Evolutionary conservation across 371 early-diverging fungal genomes (phyloP), one percentile per base, ranked within the genome.

Genomic region (Chytridium lagenaria): DNA sequence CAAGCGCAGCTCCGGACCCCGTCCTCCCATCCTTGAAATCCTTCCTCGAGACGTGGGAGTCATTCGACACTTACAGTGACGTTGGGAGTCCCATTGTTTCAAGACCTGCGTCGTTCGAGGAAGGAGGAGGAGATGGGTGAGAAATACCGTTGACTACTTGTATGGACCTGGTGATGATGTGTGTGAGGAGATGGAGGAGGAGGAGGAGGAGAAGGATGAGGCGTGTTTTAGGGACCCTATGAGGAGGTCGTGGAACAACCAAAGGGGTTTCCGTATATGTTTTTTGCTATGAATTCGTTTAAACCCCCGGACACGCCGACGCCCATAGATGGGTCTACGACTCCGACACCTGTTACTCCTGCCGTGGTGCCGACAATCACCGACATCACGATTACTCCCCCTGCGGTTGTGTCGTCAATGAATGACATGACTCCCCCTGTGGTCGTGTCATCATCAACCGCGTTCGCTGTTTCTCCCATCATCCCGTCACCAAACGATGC

Each of bases 81-180:
- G 50, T 50, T 40, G 50, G 67, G 67, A 50, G 1, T 28, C 50
- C 55, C 3, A 19, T 5, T 40, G 7, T 22, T 22, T 34, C 52
- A 22, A 50, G 51, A 33, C 15, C 3, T 10, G 33, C 36, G 31
- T 31, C 57, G 40, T 22, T 31, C 26, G 59, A 64, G 19, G 63
- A 71, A 30, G 59, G 31, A 38, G 63, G 51, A 64, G 22, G 67
- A 67, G 30, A 31, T 51, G 67, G 67, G 37, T 71, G 36, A 16
- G 31, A 39, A 61, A n/a, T 36, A 5, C 39, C 34, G 38, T 51
- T 33, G 33, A 51, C n/a, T 31, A n/a, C 40, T 59, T 1, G 37
- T 2, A 34, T 23, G 30, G 39, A 28, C 5, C 67, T 67, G 34
- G 39, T 28, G 30, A 69, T 33, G 40, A 33, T 31, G 38, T 59